Conservation (phyloP, 2,329 filamentous ascomycete genomes). For the Cladosporium velox region DNA sequence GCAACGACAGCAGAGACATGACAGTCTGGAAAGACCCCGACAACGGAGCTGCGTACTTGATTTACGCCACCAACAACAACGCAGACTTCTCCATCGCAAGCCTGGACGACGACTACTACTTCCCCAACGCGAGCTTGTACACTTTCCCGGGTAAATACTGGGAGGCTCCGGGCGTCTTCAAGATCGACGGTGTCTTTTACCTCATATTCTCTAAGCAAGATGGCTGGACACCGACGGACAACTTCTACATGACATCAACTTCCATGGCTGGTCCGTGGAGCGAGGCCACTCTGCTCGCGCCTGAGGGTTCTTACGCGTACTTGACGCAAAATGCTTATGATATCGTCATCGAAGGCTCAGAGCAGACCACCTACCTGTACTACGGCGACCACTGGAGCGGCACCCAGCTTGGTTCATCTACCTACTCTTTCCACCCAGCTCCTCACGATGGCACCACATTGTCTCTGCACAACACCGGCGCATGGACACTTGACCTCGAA, state of each 20-base stretch:
- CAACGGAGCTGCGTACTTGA: conserved; percentile 61
- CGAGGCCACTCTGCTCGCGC: conserved; percentile 60
- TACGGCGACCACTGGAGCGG: conserved; percentile 68
- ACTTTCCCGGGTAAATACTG: conserved; percentile 30
- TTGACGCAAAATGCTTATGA: conserved; percentile 63
- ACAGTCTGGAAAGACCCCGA: conserved; percentile 61
- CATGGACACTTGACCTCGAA: conserved; percentile 31
- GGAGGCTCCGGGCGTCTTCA: conserved; percentile 65
- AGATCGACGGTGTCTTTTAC: conserved; percentile 62
- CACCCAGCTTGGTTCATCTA: conserved; percentile 50
- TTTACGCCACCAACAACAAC: conserved; percentile 48
- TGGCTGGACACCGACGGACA: conserved; percentile 63
- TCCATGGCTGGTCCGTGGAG: conserved; percentile 63
- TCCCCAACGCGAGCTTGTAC: conserved; percentile 27
- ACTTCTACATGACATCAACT: conserved; percentile 62
- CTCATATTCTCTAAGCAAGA: conserved; percentile 59
- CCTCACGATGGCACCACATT: conserved; percentile 26
- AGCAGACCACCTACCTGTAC: conserved; percentile 53
- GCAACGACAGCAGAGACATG: conserved; percentile 59
- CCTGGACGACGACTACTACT: conserved; percentile 31
- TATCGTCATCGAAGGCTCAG: conserved; percentile 46
- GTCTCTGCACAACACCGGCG: conserved; percentile 29
- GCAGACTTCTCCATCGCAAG: conserved; percentile 32
- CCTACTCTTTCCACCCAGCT: conserved; percentile 33
- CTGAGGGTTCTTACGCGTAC: conserved; percentile 60